phyloP scores from a whole-genome alignment of 148 eudicot species.

The Talinum fruticosum region DNA sequence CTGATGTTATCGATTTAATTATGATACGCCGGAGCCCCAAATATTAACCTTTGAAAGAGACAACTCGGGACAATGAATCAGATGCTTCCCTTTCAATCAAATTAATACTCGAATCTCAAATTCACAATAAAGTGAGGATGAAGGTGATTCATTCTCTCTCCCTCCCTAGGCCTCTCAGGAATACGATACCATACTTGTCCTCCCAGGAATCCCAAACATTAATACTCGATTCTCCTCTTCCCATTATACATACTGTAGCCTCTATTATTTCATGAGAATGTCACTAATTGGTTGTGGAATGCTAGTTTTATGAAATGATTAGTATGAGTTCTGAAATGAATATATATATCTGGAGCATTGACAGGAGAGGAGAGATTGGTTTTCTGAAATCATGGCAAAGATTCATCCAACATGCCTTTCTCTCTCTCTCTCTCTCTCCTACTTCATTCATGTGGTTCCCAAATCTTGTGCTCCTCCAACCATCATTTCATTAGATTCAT shows the following conservation, averaged over 20 bases:
- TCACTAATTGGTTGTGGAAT: too few relatives aligned
- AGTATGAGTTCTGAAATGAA: too few relatives aligned
- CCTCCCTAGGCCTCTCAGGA: not conserved
- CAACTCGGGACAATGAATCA: not conserved
- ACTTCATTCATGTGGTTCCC: not conserved
- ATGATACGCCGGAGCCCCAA: too few relatives aligned
- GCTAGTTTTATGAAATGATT: too few relatives aligned
- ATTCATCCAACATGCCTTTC: slow-evolving; percentile 2
- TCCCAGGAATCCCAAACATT: too few relatives aligned
- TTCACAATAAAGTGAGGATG: too few relatives aligned
- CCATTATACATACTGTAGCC: too few relatives aligned
- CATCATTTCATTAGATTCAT: not conserved
- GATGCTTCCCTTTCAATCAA: slow-evolving; percentile 26
- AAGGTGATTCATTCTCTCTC: not conserved
- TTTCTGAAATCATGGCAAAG: not conserved
- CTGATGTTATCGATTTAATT: too few relatives aligned
- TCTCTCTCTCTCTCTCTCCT: not conserved
- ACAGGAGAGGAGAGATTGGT: not conserved
- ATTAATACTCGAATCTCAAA: too few relatives aligned
- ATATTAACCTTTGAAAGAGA: not conserved
- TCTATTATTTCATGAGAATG: too few relatives aligned
- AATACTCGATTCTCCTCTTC: too few relatives aligned
- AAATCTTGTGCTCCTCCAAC: slow-evolving; percentile 2
- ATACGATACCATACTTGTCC: too few relatives aligned
- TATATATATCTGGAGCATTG: not conserved